Conservation (phyloP, 345 rosid species). For the Dimocarpus longan region DNA sequence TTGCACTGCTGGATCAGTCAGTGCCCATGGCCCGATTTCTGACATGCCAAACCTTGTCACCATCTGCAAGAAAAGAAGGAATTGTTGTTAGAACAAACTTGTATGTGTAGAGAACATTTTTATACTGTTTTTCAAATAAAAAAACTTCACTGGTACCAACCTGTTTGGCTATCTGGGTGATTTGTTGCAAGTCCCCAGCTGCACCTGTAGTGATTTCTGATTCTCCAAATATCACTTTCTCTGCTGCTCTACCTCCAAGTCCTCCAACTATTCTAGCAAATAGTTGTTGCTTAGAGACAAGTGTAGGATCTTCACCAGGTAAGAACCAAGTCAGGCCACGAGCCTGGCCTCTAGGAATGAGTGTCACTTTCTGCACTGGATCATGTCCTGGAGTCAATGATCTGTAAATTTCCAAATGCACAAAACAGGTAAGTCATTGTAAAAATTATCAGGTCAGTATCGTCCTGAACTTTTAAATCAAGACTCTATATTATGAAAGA, state of each 20-base stretch:
- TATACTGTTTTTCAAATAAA: neutral
- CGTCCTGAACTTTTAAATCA: neutral
- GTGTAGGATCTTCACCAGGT: conserved; percentile 60
- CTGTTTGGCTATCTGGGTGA: conserved; percentile 73
- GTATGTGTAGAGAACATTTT: too few species aligned
- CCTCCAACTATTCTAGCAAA: conserved; percentile 76
- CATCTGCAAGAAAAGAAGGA: conserved; percentile 43
- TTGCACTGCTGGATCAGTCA: conserved; percentile 54
- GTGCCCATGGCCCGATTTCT: conserved; percentile 70
- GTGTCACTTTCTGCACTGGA: conserved; percentile 67
- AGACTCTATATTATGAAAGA: too few species aligned
- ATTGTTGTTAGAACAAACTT: neutral
- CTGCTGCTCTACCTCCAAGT: conserved; percentile 76
- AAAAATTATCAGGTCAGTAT: neutral
- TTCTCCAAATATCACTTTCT: conserved; percentile 73
- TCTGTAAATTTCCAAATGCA: conserved; percentile 28
- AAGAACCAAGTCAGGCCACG: conserved; percentile 84
- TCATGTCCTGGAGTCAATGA: conserved; percentile 71
- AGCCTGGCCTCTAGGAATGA: conserved; percentile 78
- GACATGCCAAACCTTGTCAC: conserved; percentile 84
- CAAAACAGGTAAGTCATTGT: neutral
- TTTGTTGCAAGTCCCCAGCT: conserved; percentile 66
- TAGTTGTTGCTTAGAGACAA: conserved; percentile 59
- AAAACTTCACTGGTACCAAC: conserved; percentile 24
- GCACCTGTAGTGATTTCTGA: conserved; percentile 74